These are phyloP conservation scores for Candida xiaguanensis DNA, from an alignment of 805 yeast species.

Conservation along the genomic window DNA sequence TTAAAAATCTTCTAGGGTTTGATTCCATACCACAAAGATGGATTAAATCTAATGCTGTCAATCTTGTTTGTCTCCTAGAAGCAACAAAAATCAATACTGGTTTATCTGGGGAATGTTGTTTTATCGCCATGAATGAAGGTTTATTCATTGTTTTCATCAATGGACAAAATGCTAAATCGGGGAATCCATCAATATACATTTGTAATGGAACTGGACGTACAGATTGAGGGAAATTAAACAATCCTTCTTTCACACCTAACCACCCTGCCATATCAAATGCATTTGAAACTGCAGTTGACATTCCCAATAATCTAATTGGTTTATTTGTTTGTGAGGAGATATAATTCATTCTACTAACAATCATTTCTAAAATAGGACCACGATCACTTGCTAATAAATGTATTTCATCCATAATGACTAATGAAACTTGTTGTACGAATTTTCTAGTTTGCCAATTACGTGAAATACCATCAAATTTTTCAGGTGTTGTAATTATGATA, in stretches of 20 bases:
- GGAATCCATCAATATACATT: slow-evolving; percentile 85
- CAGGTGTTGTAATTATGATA: slow-evolving; percentile 79
- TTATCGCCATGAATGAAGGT: slow-evolving; percentile 90
- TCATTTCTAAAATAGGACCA: slow-evolving; percentile 84
- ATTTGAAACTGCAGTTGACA: slow-evolving; percentile 84
- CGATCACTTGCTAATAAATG: slow-evolving; percentile 81
- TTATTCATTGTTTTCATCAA: slow-evolving; percentile 85
- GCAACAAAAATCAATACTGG: slow-evolving; percentile 86
- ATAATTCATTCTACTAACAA: slow-evolving; percentile 83
- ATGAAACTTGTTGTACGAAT: slow-evolving; percentile 69
- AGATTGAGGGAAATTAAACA: slow-evolving; percentile 76
- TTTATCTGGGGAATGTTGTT: slow-evolving; percentile 81
- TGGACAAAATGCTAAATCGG: slow-evolving; percentile 76
- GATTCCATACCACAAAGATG: slow-evolving; percentile 78
- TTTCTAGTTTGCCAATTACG: slow-evolving; percentile 80
- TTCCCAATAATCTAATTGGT: slow-evolving; percentile 65
- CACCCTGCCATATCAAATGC: slow-evolving; percentile 85
- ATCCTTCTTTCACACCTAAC: slow-evolving; percentile 70
- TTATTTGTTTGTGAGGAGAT: slow-evolving; percentile 56
- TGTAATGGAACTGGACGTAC: slow-evolving; percentile 84
- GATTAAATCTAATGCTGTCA: slow-evolving; percentile 75
- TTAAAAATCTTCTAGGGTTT: slow-evolving; percentile 66
- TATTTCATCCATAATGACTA: slow-evolving; percentile 83
- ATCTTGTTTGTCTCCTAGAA: slow-evolving; percentile 76
- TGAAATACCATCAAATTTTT: slow-evolving; percentile 83